A percentile compares a stretch with the other conserved stretches of the same genome.
Conservation (phyloP, 2,329 filamentous ascomycete genomes). For the Clathrospora elynae region DNA sequence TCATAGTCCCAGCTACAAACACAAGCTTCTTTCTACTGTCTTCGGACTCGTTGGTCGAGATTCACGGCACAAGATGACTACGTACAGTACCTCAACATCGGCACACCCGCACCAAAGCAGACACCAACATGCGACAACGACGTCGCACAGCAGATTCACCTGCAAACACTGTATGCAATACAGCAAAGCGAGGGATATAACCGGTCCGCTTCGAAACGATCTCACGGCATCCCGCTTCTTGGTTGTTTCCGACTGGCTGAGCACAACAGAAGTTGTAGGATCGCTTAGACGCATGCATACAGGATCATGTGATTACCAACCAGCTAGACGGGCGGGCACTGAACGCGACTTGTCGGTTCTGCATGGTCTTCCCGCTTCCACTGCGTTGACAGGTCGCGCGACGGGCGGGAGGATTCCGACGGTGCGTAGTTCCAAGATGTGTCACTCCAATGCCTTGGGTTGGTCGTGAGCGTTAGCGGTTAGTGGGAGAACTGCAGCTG, state of each 20-base stretch:
- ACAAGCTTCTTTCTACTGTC: too few relatives aligned
- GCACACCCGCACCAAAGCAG: constrained; percentile 29
- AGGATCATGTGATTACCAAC: constrained; percentile 35
- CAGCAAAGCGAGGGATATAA: constrained; percentile 14
- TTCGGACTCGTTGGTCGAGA: too few relatives aligned
- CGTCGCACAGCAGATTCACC: constrained; percentile 32
- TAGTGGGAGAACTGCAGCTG: too few relatives aligned
- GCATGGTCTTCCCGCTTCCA: neutral
- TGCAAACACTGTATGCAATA: constrained; percentile 22
- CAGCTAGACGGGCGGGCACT: constrained; percentile 1
- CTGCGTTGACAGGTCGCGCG: constrained; percentile 1
- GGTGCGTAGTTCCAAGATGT: constrained; percentile 4
- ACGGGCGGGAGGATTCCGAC: neutral
- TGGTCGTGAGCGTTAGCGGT: too few relatives aligned
- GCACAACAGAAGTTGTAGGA: constrained; percentile 26
- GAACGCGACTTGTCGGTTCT: neutral
- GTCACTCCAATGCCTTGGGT: too few relatives aligned
- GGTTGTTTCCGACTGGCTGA: constrained; percentile 40
- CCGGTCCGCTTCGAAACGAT: constrained; percentile 23
- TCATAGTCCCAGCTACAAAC: constrained; percentile 13
- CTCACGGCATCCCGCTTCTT: constrained; percentile 30
- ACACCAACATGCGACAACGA: constrained; percentile 21
- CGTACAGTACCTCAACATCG: constrained; percentile 19
- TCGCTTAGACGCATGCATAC: constrained; percentile 40
- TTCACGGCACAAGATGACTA: constrained; percentile 4